phyloP scores from a whole-genome alignment of 306 rosid genomes.

The Sophora flavescens region DNA sequence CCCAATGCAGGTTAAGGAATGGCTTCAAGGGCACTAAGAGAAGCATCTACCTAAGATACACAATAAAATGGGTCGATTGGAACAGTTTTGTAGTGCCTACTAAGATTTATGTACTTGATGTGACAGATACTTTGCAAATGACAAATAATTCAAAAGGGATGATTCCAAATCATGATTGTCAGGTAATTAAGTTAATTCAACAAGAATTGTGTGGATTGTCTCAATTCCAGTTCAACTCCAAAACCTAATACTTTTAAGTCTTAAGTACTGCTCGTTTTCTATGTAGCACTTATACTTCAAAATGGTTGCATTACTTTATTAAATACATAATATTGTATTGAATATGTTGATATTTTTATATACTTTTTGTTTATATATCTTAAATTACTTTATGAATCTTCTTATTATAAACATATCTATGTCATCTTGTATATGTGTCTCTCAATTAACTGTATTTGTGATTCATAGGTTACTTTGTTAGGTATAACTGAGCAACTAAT shows the following conservation, averaged over 20 bases:
- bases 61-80: slow-evolving; percentile 70
- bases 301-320: too few species aligned
- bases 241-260: not conserved
- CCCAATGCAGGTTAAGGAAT: slow-evolving; percentile 54
- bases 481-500: not conserved
- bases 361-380: too few species aligned
- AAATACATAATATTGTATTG: too few species aligned
- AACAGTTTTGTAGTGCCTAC: slow-evolving; percentile 57
- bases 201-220: not conserved
- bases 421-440: too few species aligned
- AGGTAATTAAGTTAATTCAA: slow-evolving; percentile 39
- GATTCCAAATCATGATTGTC: slow-evolving; percentile 46
- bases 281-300: too few species aligned
- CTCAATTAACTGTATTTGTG: too few species aligned
- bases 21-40: slow-evolving; percentile 53
- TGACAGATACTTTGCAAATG: slow-evolving; percentile 53
- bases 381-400: too few species aligned
- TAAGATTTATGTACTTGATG: slow-evolving; percentile 58
- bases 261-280: not conserved
- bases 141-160: slow-evolving; percentile 10
- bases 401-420: too few species aligned
- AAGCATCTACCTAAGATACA: slow-evolving; percentile 61
- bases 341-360: too few species aligned
- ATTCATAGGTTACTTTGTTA: not conserved
- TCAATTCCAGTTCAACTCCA: not conserved